phyloP scores from a whole-genome alignment of 1,139 yeast species.

The Yamadazyma conglobata region DNA sequence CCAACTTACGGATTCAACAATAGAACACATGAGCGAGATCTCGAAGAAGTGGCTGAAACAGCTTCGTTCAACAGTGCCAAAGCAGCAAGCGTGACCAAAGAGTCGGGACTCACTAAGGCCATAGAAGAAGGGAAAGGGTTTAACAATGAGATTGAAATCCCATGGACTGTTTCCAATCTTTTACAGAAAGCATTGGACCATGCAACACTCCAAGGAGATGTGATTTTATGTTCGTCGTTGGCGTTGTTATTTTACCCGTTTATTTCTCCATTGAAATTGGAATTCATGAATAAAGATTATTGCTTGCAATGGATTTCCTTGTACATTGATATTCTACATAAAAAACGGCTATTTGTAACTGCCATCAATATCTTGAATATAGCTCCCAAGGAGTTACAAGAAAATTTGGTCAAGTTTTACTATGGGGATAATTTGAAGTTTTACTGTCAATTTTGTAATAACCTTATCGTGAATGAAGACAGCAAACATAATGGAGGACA shows the following conservation, averaged over 20 bases:
- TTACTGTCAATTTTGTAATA: conserved; percentile 66
- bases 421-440: conserved; percentile 22
- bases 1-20: conserved; percentile 18
- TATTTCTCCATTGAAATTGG: conserved; percentile 15
- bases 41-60: conserved; percentile 15
- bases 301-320: conserved; percentile 55
- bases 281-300: conserved; percentile 19
- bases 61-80: conserved; percentile 6
- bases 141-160: conserved; percentile 9
- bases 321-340: conserved; percentile 56
- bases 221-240: conserved; percentile 59
- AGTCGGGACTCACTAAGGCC: conserved; percentile 34
- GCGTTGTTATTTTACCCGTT: conserved; percentile 49
- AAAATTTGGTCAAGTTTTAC: conserved; percentile 11
- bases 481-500: conserved; percentile 32
- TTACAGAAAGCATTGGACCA: conserved; percentile 48
- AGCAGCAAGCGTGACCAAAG: conserved; percentile 8
- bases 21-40: conserved; percentile 11
- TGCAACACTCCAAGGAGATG: conserved; percentile 61
- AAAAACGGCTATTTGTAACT: conserved; percentile 50
- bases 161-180: conserved; percentile 34
- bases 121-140: conserved; percentile 14
- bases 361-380: conserved; percentile 57
- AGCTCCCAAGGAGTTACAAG: conserved; percentile 39
- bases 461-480: conserved; percentile 61